Base-by-base conservation (phyloP, 306 rosid species). In the Delonix regia region DNA sequence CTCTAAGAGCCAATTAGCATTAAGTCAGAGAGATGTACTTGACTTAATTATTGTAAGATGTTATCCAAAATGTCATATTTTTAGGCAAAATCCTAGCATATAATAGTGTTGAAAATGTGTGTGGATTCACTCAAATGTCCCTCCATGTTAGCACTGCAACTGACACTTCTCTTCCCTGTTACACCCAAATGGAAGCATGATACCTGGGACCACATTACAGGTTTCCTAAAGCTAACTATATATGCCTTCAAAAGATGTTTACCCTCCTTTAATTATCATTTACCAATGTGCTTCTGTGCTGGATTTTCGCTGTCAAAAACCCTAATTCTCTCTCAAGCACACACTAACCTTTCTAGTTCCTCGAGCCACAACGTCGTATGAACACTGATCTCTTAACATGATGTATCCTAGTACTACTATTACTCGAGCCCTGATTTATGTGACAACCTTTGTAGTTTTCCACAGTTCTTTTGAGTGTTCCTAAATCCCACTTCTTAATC, bases 151-250 rank as follows among this genome's bases (percentile, higher is more conserved):
- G 84, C 77, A 82, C 72, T 85, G 80, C 85, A 76, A 81, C 87
- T 85, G 88, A 87, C 93, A 87, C 56, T 45, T 82, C 74, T 82
- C 81, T 84, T 76, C 85, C 89, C 74, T 81, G 92, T 88, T 88
- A 84, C 85, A 82, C 93, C 84, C 77, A 84, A 81, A 70, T 77
- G 85, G 88, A 81, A 84, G 87, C 97, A 86, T 86, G 68, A 87
- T 86, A 78, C 70, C 70, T 55, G 88, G 97, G 97, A 88, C 96
- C 97, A 87, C 92, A 71, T 63, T 68, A 74, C 80, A 71, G 87
- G 88, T 90, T 85, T 83, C 89, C 36, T 81, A 88, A 92, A 92
- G 93, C 83, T 88, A 86, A 87, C 83, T 83, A 15, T 3, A 0
- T 48, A 73, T 74, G 57, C 73, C 82, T 85, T 89, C 70, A 49